A percentile compares a stretch with the other conserved stretches of the same genome.
Conservation (phyloP, 2,329 filamentous ascomycete species). For the Huntiella moniliformis region DNA sequence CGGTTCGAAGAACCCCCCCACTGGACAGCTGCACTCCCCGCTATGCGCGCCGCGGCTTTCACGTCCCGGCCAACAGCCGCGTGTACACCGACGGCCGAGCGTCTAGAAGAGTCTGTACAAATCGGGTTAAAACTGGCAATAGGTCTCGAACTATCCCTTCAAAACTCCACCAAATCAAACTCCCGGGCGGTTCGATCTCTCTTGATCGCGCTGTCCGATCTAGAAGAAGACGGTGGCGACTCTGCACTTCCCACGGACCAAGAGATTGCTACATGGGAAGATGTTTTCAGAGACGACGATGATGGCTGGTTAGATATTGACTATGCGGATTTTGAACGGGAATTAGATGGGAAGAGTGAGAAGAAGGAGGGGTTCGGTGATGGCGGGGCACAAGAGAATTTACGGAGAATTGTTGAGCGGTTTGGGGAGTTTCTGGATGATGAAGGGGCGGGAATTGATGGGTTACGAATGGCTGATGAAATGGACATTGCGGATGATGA, state of each 20-base stretch:
- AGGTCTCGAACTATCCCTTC: constrained; percentile 75
- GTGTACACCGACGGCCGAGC: background rate
- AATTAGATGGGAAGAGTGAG: constrained; percentile 37
- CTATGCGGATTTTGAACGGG: constrained; percentile 71
- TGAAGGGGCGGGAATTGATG: constrained; percentile 61
- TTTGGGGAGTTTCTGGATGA: constrained; percentile 87
- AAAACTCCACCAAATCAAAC: constrained; percentile 47
- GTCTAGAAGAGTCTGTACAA: constrained; percentile 29
- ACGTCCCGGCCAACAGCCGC: background rate
- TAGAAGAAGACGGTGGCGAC: constrained; percentile 55
- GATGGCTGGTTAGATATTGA: constrained; percentile 87
- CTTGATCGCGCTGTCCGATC: constrained; percentile 54
- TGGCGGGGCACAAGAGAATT: constrained; percentile 47
- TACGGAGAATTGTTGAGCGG: constrained; percentile 81
- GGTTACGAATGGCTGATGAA: constrained; percentile 43
- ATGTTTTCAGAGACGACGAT: constrained; percentile 47
- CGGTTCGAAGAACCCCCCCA: constrained; percentile 48
- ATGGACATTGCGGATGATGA: constrained; percentile 31
- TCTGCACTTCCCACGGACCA: constrained; percentile 45
- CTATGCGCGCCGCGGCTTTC: background rate
- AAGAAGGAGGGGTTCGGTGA: constrained; percentile 38
- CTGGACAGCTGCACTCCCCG: constrained; percentile 21
- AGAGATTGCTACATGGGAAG: constrained; percentile 55
- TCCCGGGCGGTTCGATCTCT: constrained; percentile 56
- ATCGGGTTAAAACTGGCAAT: constrained; percentile 78